Base-by-base conservation (phyloP, 495 filamentous ascomycete species). In the Penicillium ucsense region DNA sequence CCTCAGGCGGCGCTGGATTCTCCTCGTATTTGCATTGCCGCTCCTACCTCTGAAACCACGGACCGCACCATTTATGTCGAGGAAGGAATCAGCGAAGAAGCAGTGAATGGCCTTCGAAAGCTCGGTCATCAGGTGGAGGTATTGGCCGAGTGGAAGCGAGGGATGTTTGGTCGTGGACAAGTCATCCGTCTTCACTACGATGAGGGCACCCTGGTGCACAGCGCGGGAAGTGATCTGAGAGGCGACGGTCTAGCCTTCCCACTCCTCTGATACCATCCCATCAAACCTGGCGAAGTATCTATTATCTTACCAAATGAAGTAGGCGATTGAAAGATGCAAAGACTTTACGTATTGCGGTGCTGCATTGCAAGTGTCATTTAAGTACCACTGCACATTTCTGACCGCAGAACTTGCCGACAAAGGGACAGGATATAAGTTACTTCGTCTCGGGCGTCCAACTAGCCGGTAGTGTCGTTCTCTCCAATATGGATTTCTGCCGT, bases 1-100 rank as follows among this genome's bases (percentile, higher is more conserved):
- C 88, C 89, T 31, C 92, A 98, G 72, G 82, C 84, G 32, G 91
- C 94, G 38, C 73, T 98, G 3, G 92, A 98, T 60, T 82, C 92
- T 31, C 91, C 94, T 34, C 73, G 92, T 7, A 73, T 97, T 36
- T 95, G 89, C 52, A 83, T 91, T 52, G 84, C 85, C 3, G 81
- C 83, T 76, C 80, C 30, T 74, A 78, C 44, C 52, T 71, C 39
- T 62, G 77, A 31, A 63, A 72, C 45, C 55, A 75, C 51, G 8
- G 76, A 80, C 53, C 68, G 69, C 10, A 81, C 70, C 1, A 83
- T 97, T 3, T 86, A 76, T 61, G 70, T 95, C 0, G 92, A 98
- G 61, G 89, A 95, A 50, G 91, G 91, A 0, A 86, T 97, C 55
- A 70, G 72, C 3, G 77, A 79, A 44, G 73, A 77, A 43, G 77